Conservation (phyloP, 805 yeast species). For the Kuraishia capsulata region DNA sequence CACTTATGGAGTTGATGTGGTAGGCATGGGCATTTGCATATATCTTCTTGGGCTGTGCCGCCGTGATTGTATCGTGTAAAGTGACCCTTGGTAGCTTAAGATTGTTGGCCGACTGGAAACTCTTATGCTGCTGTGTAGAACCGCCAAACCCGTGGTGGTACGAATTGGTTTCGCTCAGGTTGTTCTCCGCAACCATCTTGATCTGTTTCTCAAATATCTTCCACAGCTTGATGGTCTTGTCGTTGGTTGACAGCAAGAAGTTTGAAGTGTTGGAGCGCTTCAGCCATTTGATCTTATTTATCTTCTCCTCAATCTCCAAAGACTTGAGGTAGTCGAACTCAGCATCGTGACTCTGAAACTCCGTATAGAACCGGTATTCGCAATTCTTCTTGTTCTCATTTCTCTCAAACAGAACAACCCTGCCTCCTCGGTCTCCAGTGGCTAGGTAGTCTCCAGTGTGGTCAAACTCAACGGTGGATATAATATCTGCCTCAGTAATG, state of each 20-base stretch:
- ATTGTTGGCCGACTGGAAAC: slow-evolving; percentile 25
- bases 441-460: slow-evolving; percentile 92
- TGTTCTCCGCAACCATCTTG: slow-evolving; percentile 87
- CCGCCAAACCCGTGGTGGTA: slow-evolving; percentile 3
- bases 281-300: slow-evolving; percentile 96
- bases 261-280: slow-evolving; percentile 84
- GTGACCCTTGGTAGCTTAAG: slow-evolving; percentile 81
- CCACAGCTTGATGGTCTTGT: slow-evolving; percentile 98
- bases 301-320: slow-evolving; percentile 94
- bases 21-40: slow-evolving; percentile 97
- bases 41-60: slow-evolving; percentile 87
- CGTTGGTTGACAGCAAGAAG: slow-evolving; percentile 84
- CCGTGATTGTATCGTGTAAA: slow-evolving; percentile 90
- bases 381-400: slow-evolving; percentile 69
- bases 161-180: slow-evolving; percentile 41
- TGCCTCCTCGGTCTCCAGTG: slow-evolving; percentile 97
- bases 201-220: slow-evolving; percentile 87
- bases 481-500: slow-evolving; percentile 94
- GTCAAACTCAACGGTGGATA: slow-evolving; percentile 94
- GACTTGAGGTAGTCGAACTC: slow-evolving; percentile 96
- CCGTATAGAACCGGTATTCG: slow-evolving; percentile 93
- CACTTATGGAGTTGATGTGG: slow-evolving; percentile 92
- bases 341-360: slow-evolving; percentile 97
- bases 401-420: slow-evolving; percentile 92
- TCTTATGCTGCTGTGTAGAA: slow-evolving; percentile 2